Percentiles rank a stretch among this genome's conserved stretches.
These are phyloP conservation scores for Castanea mollissima DNA, from an alignment of 306 rosid species.

Conservation along the genomic window DNA sequence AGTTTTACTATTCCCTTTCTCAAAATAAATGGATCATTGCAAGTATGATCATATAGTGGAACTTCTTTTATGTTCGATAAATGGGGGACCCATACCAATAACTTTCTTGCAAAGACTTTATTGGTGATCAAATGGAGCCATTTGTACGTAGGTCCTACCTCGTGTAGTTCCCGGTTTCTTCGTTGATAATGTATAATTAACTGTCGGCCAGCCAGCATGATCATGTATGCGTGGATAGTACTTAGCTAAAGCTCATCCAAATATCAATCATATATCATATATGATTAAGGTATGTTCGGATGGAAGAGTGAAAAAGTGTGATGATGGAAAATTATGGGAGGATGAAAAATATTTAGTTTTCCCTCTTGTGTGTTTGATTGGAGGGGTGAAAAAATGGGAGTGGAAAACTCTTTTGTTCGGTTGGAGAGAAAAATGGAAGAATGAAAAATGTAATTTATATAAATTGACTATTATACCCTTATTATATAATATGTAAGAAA, in stretches of 20 bases:
- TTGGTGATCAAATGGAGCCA: conserved; percentile 25
- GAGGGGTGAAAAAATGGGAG: no score
- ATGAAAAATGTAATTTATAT: no score
- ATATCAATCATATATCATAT: no score
- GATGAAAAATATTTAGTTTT: no score
- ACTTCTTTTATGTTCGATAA: not conserved
- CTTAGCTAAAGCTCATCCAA: no score
- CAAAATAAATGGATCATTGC: not conserved
- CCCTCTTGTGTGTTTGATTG: no score
- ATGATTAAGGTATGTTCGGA: not conserved
- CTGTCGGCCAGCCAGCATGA: conserved; percentile 1
- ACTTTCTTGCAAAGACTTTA: conserved; percentile 24
- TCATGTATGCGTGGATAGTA: not conserved
- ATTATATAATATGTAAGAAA: no score
- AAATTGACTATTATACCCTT: no score
- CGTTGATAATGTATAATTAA: conserved; percentile 16
- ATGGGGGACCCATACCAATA: conserved; percentile 11
- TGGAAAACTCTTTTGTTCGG: no score
- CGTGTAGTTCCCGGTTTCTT: conserved; percentile 22
- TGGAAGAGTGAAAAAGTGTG: no score
- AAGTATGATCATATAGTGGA: not conserved
- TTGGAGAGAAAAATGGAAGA: no score
- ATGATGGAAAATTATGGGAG: no score
- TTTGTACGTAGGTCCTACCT: conserved; percentile 25
- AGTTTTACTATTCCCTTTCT: not conserved